Percentiles rank a stretch among this genome's conserved stretches.
Conservation (phyloP, 225 moss, liverwort and hornwort genomes). For the Sphagnum contortum region DNA sequence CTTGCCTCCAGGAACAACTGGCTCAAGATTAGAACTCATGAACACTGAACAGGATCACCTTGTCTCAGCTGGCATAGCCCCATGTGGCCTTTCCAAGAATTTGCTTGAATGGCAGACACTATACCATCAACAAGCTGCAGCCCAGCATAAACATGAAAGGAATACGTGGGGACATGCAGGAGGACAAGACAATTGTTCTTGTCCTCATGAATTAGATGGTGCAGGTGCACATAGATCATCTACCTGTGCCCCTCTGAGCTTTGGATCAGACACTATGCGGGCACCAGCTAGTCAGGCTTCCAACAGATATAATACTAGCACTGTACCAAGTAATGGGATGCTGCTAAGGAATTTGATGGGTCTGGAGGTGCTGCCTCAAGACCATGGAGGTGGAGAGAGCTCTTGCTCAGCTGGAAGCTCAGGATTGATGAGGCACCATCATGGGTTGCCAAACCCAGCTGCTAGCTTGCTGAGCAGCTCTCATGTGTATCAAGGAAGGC, state of each 20-base stretch:
- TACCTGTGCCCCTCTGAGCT: constrained; percentile 19
- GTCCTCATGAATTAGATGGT: too few species aligned
- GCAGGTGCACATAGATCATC: constrained; percentile 7
- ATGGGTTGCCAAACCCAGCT: constrained; percentile 45
- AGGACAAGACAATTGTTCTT: constrained; percentile 11
- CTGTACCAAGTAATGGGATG: constrained; percentile 45
- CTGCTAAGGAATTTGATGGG: constrained; percentile 92
- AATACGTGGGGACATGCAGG: constrained; percentile 24
- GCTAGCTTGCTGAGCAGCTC: constrained; percentile 39
- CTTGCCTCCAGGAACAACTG: constrained; percentile 53
- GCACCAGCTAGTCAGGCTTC: constrained; percentile 26
- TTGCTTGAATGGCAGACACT: constrained; percentile 95
- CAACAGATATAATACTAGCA: not conserved
- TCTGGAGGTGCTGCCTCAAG: constrained; percentile 36
- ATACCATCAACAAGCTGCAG: constrained; percentile 51
- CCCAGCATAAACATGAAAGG: constrained; percentile 34
- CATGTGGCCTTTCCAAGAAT: constrained; percentile 42
- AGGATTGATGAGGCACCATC: constrained; percentile 9
- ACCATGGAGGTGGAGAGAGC: constrained; percentile 34
- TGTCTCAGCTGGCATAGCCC: constrained; percentile 16
- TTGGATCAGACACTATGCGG: constrained; percentile 33
- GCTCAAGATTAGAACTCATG: not conserved
- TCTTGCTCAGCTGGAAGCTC: constrained; percentile 54
- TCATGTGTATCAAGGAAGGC: constrained; percentile 17
- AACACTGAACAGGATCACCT: constrained; percentile 16